Conservation (phyloP, 1,284 basidiomycete genomes). For the Schizophyllum commune region DNA sequence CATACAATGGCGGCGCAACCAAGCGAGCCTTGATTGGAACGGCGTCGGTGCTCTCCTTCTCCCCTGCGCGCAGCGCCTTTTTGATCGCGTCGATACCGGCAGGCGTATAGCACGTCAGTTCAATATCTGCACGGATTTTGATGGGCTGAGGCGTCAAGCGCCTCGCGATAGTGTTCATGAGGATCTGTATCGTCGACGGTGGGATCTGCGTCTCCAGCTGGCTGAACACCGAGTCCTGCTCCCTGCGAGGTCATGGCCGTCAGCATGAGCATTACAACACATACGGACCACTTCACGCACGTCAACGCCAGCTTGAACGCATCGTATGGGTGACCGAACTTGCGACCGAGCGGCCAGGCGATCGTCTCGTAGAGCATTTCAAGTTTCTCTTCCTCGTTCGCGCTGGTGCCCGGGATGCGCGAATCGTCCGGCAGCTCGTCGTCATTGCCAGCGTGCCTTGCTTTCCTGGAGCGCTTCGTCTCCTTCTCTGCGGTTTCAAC, state of each 20-base stretch:
- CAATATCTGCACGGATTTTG: conserved; percentile 97
- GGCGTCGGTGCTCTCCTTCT: conserved; percentile 78
- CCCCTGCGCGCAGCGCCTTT: conserved; percentile 81
- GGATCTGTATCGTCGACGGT: conserved; percentile 51
- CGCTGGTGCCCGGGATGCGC: conserved; percentile 22
- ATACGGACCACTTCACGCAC: conserved; percentile 39
- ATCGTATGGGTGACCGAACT: conserved; percentile 95
- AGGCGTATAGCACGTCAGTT: conserved; percentile 95
- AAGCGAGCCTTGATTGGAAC: conserved; percentile 98
- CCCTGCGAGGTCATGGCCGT: conserved; percentile 39
- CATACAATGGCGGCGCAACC: conserved; percentile 94
- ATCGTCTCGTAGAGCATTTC: conserved; percentile 87
- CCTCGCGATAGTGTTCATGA: conserved; percentile 86
- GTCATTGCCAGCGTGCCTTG: conserved; percentile 35
- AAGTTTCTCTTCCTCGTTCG: conserved; percentile 66
- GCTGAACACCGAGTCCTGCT: conserved; percentile 81
- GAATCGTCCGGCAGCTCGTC: conserved; percentile 36
- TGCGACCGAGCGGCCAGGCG: conserved; percentile 89
- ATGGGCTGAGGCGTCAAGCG: conserved; percentile 97
- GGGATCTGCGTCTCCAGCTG: conserved; percentile 62
- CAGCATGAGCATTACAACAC: conserved; percentile 1
- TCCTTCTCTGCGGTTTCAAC: conserved; percentile 30
- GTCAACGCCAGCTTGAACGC: conserved; percentile 95
- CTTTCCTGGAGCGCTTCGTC: conserved; percentile 33
- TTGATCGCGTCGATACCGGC: conserved; percentile 98